These are phyloP conservation scores for Rhodotorula diobovata DNA, from an alignment of 768 basidiomycete species.

Conservation along the genomic window DNA sequence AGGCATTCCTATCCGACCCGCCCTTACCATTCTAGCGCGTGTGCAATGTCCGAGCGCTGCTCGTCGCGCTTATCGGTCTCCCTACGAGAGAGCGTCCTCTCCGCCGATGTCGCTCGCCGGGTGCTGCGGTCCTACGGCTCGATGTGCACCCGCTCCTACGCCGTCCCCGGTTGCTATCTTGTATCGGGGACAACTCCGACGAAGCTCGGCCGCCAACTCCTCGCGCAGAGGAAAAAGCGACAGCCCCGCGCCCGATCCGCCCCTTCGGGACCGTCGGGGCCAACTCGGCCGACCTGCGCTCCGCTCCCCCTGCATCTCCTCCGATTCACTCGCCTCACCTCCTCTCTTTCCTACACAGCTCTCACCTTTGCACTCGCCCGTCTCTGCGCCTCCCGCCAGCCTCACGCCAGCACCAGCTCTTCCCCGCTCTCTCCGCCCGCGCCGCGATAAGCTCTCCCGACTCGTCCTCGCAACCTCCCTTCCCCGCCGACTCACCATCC, in stretches of 20 bases:
- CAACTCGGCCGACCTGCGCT: not conserved
- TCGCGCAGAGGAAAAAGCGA: not conserved
- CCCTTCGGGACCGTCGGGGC: not conserved
- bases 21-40: slow-evolving; percentile 19
- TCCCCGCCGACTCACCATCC: not conserved
- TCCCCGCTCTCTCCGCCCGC: not conserved
- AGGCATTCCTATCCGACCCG: slow-evolving; percentile 19
- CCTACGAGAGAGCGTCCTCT: no score
- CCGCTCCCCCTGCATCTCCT: not conserved
- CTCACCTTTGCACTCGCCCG: no score
- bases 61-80: no score
- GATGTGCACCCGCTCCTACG: no score
- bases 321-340: not conserved
- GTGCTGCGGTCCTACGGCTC: no score
- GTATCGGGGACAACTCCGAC: not conserved
- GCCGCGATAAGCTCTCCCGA: not conserved
- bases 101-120: no score
- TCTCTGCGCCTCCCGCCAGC: no score
- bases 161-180: no score
- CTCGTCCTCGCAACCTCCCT: no score
- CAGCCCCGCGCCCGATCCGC: not conserved
- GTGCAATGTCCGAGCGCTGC: not conserved
- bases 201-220: not conserved
- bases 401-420: no score
- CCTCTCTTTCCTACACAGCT: not conserved